Evolutionary conservation across 805 yeast species (phyloP).

Genomic region (Blastobotrys muscicola): DNA sequence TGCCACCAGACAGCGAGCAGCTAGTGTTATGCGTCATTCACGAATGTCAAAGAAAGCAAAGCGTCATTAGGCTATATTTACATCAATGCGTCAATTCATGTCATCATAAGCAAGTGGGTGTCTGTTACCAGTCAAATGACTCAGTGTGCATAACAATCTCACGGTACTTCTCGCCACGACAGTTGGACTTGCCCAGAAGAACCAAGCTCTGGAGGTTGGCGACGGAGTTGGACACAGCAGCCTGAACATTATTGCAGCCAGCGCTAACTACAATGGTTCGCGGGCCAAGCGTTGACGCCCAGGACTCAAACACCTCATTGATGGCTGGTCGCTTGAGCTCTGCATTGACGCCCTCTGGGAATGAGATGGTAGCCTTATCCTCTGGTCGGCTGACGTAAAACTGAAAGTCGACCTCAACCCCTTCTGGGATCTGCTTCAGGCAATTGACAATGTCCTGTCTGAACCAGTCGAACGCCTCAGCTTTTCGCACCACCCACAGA

Average conservation of each 20-base stretch:
- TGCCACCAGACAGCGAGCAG: too few species aligned
- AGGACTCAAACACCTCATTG: background rate
- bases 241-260: conserved; percentile 1
- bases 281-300: background rate
- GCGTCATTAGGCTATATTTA: too few species aligned
- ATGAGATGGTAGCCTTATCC: background rate
- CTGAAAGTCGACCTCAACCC: background rate
- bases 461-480: conserved; percentile 7
- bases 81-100: too few species aligned
- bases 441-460: conserved; percentile 4
- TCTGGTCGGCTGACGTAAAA: background rate
- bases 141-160: too few species aligned
- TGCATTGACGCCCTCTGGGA: background rate
- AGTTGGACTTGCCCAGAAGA: background rate
- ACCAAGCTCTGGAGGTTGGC: conserved; percentile 1
- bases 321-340: background rate
- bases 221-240: background rate
- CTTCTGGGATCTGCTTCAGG: background rate
- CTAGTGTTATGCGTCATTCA: too few species aligned
- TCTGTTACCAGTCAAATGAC: too few species aligned
- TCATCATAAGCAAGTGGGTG: too few species aligned
- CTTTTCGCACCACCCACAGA: conserved; percentile 11
- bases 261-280: conserved; percentile 1
- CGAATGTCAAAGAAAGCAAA: too few species aligned
- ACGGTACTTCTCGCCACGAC: too few species aligned